Base-by-base conservation (phyloP, 2,329 filamentous ascomycete species). In the Trichoderma sp. region DNA sequence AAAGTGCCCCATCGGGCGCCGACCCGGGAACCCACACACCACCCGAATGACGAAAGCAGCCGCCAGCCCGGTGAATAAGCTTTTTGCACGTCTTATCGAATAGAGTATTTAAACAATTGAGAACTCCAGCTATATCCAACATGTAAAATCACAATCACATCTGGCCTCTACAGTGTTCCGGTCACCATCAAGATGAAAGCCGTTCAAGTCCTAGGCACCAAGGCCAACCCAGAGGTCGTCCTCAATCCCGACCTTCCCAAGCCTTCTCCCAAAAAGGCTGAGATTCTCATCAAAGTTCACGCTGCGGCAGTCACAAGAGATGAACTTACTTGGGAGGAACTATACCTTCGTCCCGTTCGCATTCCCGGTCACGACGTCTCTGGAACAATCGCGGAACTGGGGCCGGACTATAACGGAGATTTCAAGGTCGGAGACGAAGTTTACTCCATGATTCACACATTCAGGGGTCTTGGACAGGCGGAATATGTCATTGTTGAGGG, bases 341-440 rank as follows among this genome's bases (percentile, higher is more conserved):
- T 79, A 0, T 80, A 79, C 69, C 53, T 72, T 2, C 75, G 73
- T 0, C 66, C 75, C 1, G 55, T 68, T 21, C 73, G 75, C 3
- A 76, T 81, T 14, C 79, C 79, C 0, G 79, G 79, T 0, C 79
- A 79, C 55, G 79, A 81, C 31, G 69, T 81, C 21, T 80, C 79
- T 3, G 79, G 79, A 24, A 69, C 72, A 5, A 68, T 81, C n/a
- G 70, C 65, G 2, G 72, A 70, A 0, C 60, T 80, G 1, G 76
- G 76, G 0, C 72, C 76, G 0, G 49, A 55, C 1, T 76, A 77
- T 70, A 31, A 47, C 5, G 76, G 76, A 2, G 19, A 70, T 1
- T 24, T 72, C 4, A 10, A 21, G 0, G 24, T 73, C 11, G 71
- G 72, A 16, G 73, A 78, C 7, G 68, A 70, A 10, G 75, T 79